Conservation (phyloP, 208 protist genomes). For the Trypanosoma scelopori region DNA sequence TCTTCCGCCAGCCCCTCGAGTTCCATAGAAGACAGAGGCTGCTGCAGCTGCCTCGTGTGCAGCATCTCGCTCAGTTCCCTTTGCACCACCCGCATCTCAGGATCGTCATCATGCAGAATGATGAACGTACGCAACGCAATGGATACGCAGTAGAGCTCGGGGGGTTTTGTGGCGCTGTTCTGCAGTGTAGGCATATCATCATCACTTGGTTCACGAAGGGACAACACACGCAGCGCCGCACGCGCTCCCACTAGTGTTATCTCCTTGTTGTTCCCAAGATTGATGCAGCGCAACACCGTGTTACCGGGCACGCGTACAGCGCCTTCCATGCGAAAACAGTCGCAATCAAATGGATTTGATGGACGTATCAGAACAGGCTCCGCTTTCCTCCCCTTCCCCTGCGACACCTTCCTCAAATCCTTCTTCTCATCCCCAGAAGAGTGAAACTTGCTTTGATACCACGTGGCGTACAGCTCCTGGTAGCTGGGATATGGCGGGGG, state of each 20-base stretch:
- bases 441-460: conserved; percentile 28
- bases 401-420: conserved; percentile 26
- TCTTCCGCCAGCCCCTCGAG: conserved; percentile 5
- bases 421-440: conserved; percentile 24
- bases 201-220: conserved; percentile 60
- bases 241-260: conserved; percentile 58
- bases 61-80: conserved; percentile 41
- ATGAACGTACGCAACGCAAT: conserved; percentile 57
- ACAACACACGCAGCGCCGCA: conserved; percentile 67
- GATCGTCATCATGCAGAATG: conserved; percentile 27
- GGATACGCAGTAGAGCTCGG: conserved; percentile 72
- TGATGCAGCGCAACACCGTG: conserved; percentile 79
- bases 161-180: conserved; percentile 29
- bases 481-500: conserved; percentile 57
- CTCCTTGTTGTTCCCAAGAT: conserved; percentile 65
- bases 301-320: conserved; percentile 78
- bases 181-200: conserved; percentile 58
- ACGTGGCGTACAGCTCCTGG: conserved; percentile 72
- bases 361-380: conserved; percentile 39
- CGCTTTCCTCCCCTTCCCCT: conserved; percentile 25
- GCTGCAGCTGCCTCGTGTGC: conserved; percentile 19
- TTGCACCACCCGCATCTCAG: conserved; percentile 47
- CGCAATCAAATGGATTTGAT: conserved; percentile 62
- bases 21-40: conserved; percentile 7
- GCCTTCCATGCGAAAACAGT: conserved; percentile 67